Conservation (phyloP, 768 basidiomycete genomes). For the Boletus reticuloceps region DNA sequence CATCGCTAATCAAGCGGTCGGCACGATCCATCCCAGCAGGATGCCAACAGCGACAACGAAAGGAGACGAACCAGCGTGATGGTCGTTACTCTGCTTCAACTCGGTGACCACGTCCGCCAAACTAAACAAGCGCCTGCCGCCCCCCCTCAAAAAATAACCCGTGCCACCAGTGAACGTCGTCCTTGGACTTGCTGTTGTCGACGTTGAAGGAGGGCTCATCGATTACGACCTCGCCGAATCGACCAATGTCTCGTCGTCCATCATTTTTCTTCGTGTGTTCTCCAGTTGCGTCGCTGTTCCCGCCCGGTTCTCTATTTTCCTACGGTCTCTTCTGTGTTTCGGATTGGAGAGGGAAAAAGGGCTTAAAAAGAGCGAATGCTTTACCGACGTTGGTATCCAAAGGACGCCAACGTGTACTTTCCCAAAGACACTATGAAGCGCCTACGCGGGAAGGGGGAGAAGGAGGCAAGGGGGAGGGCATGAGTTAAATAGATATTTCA, state of each 20-base stretch:
- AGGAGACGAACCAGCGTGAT: constrained; percentile 30
- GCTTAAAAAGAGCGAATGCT: no score
- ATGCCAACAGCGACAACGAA: background rate
- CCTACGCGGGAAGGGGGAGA: constrained; percentile 10
- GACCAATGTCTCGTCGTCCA: constrained; percentile 27
- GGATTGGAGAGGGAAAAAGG: background rate
- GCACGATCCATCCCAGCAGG: background rate
- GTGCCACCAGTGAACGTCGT: constrained; percentile 2
- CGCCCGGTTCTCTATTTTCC: background rate
- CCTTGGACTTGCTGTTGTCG: constrained; percentile 14
- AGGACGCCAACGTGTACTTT: background rate
- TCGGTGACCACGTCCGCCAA: constrained; percentile 45
- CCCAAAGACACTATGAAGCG: background rate
- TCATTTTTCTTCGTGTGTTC: background rate
- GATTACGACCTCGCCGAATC: constrained; percentile 17
- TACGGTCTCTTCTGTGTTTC: background rate
- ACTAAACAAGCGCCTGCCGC: constrained; percentile 37
- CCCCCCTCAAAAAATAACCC: constrained; percentile 15
- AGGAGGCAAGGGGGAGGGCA: background rate
- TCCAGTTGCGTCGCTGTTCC: background rate
- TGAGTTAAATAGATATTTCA: constrained; percentile 13
- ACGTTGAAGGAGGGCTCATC: constrained; percentile 20
- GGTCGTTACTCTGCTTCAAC: constrained; percentile 36
- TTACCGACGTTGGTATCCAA: constrained; percentile 6
- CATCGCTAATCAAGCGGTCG: constrained; percentile 16